Conservation (phyloP, 1,139 yeast species). For the Kurtzmaniella quercitrusa region DNA sequence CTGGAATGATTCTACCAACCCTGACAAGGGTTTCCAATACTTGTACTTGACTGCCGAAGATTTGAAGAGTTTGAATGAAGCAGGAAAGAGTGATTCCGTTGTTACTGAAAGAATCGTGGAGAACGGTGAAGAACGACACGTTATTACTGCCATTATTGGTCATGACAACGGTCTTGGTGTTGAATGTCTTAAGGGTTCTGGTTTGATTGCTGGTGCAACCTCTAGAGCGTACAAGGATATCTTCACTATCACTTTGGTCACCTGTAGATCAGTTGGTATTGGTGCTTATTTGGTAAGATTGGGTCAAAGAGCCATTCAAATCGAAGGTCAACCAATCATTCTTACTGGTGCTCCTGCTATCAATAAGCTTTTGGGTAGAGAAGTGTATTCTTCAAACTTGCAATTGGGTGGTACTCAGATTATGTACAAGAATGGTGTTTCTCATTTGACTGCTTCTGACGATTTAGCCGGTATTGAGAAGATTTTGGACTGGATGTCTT, state of each 20-base stretch:
- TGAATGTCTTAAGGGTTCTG: slow-evolving; percentile 96
- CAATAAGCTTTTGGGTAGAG: slow-evolving; percentile 92
- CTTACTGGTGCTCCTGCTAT: slow-evolving; percentile 99
- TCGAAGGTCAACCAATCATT: slow-evolving; percentile 97
- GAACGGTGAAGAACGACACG: slow-evolving; percentile 75
- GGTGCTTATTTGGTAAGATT: slow-evolving; percentile 97
- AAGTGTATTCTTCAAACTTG: slow-evolving; percentile 92
- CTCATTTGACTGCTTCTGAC: slow-evolving; percentile 92
- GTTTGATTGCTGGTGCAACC: slow-evolving; percentile 97
- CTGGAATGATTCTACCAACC: slow-evolving; percentile 77
- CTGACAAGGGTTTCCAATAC: slow-evolving; percentile 85
- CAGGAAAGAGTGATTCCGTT: slow-evolving; percentile 59
- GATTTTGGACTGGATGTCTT: slow-evolving; percentile 95
- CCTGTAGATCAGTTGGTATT: slow-evolving; percentile 98
- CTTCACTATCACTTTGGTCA: slow-evolving; percentile 91
- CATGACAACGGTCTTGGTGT: slow-evolving; percentile 97
- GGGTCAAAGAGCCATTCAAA: slow-evolving; percentile 98
- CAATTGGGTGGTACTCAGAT: slow-evolving; percentile 99
- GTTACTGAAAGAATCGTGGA: slow-evolving; percentile 79
- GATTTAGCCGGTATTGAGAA: slow-evolving; percentile 95
- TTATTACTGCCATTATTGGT: slow-evolving; percentile 84
- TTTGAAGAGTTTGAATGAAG: slow-evolving; percentile 52
- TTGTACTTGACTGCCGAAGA: slow-evolving; percentile 76
- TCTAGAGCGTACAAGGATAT: slow-evolving; percentile 96
- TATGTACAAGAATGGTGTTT: slow-evolving; percentile 97